Base-by-base conservation (phyloP, 352 stramenopile genomes). In the Hyaloperonospora brassicae region DNA sequence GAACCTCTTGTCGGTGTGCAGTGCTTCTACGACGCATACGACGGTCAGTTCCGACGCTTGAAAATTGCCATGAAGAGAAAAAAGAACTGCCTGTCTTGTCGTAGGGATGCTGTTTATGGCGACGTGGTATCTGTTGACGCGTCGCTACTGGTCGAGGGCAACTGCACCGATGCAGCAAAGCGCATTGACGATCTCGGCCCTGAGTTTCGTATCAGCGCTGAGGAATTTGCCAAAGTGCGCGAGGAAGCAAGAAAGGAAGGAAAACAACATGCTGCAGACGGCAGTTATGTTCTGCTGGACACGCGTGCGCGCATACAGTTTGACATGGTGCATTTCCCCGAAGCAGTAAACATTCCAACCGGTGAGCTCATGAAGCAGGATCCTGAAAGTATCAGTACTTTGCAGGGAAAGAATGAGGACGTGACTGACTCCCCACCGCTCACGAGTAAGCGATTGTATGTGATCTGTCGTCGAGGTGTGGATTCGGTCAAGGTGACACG, bases 401-500 rank as follows among this genome's bases (percentile, higher is more conserved):
- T 78, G 36, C 52, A 65, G 27, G 27, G 4, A 9, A 34, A 34
- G 8, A 34, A 0, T 0, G 27, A 9, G 27, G 8, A 34, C 27
- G 4, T 8, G 27, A 34, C 27, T 34, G 23, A 53, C 25, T 14
- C 14, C 13, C 14, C 5, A n/a, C 9, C 12, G 13, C 9, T 34
- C 22, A 17, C 1, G 6, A 13, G 22, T 3, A 59, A 58, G 14
- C 50, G 14, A 52, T 61, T 48, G 4, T 76, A 84, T 36, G 81
- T 93, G 27, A 86, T 93, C 36, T 93, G 84, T 46, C 76, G 81
- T n/a, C 81, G 84, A 27, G 84, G 84, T 7, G 62, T 92, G 5
- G 81, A 90, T 48, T 93, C 81, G 8, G 62, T 82, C 4, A 62
- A 61, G 7, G 76, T 78, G 12, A 81, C 79, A 10, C 48, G 66